phyloP scores from a whole-genome alignment of 257 asterid species.

The Linderniella brevidens region DNA sequence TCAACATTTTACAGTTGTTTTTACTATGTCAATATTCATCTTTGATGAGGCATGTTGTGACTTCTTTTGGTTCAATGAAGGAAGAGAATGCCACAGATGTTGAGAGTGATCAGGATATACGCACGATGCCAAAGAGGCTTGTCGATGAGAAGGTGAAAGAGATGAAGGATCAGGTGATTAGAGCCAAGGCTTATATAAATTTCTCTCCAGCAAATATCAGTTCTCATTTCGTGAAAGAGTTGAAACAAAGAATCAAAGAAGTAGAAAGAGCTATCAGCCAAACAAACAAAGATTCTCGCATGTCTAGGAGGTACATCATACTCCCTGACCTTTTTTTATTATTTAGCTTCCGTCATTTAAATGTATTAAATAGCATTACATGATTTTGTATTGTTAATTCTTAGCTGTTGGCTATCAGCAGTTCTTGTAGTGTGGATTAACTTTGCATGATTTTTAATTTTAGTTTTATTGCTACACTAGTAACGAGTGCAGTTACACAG shows the following conservation, averaged over 20 bases:
- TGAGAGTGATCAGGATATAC: constrained; percentile 17
- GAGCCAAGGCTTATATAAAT: constrained; percentile 60
- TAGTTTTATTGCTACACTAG: too few relatives aligned
- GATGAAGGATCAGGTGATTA: constrained; percentile 76
- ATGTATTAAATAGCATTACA: too few relatives aligned
- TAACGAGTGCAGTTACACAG: too few relatives aligned
- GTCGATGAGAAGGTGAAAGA: constrained; percentile 53
- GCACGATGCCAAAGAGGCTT: constrained; percentile 17
- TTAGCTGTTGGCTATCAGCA: too few relatives aligned
- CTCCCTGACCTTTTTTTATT: background rate
- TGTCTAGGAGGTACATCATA: constrained; percentile 43
- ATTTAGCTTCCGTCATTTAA: background rate
- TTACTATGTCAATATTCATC: too few relatives aligned
- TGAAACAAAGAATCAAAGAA: constrained; percentile 77
- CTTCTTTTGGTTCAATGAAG: constrained; percentile 23
- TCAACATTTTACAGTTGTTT: too few relatives aligned
- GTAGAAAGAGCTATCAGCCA: constrained; percentile 56
- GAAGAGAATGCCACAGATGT: constrained; percentile 19
- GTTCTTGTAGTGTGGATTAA: too few relatives aligned
- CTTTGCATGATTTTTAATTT: too few relatives aligned
- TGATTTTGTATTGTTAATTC: too few relatives aligned
- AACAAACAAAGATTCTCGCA: constrained; percentile 39
- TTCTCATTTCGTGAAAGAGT: constrained; percentile 70
- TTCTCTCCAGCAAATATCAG: constrained; percentile 50
- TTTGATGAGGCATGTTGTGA: too few relatives aligned